These are phyloP conservation scores for Penicillium sp. DNA, from an alignment of 2,329 filamentous ascomycete genomes.

Conservation along the genomic window DNA sequence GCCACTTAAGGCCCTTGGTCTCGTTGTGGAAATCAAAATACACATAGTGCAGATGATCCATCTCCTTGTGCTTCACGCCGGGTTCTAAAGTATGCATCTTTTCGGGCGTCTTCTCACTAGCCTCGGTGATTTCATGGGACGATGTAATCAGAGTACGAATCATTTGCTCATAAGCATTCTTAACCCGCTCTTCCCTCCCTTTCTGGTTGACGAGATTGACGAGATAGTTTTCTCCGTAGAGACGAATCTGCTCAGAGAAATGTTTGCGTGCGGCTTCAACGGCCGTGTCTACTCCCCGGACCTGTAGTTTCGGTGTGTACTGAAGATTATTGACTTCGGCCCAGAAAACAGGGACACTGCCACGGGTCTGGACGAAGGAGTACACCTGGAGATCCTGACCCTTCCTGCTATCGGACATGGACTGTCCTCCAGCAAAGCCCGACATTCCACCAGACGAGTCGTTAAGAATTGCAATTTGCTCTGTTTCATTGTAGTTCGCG, in stretches of 20 bases:
- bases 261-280: slow-evolving; percentile 77
- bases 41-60: slow-evolving; percentile 88
- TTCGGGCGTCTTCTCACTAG: slow-evolving; percentile 68
- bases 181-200: slow-evolving; percentile 84
- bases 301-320: slow-evolving; percentile 87
- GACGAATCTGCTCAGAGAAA: slow-evolving; percentile 86
- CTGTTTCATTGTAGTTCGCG: slow-evolving; percentile 99
- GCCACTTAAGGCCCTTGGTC: slow-evolving; percentile 92
- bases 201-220: slow-evolving; percentile 98
- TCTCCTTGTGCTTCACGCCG: slow-evolving; percentile 58
- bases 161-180: slow-evolving; percentile 91
- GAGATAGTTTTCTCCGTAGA: slow-evolving; percentile 96
- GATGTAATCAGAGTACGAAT: slow-evolving; percentile 72
- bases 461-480: slow-evolving; percentile 88
- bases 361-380: slow-evolving; percentile 93
- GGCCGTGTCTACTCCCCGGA: slow-evolving; percentile 80
- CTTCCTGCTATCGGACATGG: slow-evolving; percentile 72
- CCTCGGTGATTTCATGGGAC: slow-evolving; percentile 64
- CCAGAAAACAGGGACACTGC: slow-evolving; percentile 95
- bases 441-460: slow-evolving; percentile 73
- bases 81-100: slow-evolving; percentile 79
- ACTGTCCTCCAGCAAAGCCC: slow-evolving; percentile 75
- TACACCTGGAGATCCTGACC: slow-evolving; percentile 82
- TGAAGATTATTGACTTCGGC: slow-evolving; percentile 90
- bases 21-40: slow-evolving; percentile 99